Evolutionary conservation across 2,329 filamentous ascomycete species (phyloP).

Genomic region (Pseudogymnoascus sp.): DNA sequence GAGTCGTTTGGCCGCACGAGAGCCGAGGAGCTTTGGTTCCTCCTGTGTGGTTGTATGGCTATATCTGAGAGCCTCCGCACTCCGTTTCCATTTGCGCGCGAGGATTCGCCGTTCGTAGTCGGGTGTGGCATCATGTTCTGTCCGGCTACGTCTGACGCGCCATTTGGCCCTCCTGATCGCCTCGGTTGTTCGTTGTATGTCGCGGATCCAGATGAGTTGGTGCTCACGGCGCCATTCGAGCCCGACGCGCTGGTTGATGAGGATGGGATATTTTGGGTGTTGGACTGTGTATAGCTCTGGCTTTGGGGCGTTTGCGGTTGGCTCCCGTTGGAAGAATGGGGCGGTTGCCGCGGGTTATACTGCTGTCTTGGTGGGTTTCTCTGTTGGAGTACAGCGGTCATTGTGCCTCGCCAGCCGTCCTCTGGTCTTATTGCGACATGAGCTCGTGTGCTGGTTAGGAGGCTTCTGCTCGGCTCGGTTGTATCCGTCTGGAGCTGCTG

Average conservation of each 20-base stretch:
- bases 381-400: slow-evolving; percentile 28
- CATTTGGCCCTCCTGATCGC: neutral
- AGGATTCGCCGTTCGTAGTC: neutral
- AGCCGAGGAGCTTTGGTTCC: neutral
- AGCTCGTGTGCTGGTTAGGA: neutral
- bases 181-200: neutral
- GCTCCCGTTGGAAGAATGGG: slow-evolving; percentile 13
- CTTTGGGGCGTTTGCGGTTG: slow-evolving; percentile 4
- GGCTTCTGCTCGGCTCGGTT: neutral
- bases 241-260: slow-evolving; percentile 4
- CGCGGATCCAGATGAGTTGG: neutral
- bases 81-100: neutral
- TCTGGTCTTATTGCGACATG: slow-evolving; percentile 8
- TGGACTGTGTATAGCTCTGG: slow-evolving; percentile 2
- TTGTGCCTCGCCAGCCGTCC: slow-evolving; percentile 16
- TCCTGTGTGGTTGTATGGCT: neutral
- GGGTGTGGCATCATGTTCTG: neutral
- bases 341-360: slow-evolving; percentile 22
- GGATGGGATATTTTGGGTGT: neutral
- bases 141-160: neutral
- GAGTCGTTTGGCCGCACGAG: neutral
- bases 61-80: neutral
- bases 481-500: neutral
- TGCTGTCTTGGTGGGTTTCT: slow-evolving; percentile 22
- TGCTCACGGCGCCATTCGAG: slow-evolving; percentile 7